These are phyloP conservation scores for Rhododendron ferrugineum DNA, from an alignment of 148 eudicot species.

Conservation along the genomic window DNA sequence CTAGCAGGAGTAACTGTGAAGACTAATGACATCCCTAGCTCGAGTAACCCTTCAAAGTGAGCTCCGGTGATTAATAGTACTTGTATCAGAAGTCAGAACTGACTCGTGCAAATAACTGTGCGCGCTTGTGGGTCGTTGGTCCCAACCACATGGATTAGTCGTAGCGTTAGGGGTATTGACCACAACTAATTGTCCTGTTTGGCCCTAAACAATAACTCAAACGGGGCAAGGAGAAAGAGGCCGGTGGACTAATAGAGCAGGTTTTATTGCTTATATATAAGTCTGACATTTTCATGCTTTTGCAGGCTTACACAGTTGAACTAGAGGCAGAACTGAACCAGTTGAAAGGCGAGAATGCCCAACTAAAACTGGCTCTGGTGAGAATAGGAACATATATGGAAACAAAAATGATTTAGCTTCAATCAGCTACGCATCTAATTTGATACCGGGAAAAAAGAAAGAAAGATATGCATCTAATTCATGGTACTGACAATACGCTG, in stretches of 20 bases:
- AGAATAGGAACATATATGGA: not conserved
- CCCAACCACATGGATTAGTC: no score
- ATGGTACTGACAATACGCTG: not conserved
- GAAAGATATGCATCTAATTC: not conserved
- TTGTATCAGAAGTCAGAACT: no score
- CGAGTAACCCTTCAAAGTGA: no score
- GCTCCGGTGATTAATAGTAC: no score
- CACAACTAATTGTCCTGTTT: no score
- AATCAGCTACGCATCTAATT: not conserved
- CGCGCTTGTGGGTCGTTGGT: no score
- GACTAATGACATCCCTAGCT: no score
- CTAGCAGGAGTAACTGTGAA: no score
- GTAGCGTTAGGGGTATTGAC: no score
- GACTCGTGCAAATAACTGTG: no score
- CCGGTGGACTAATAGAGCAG: not conserved
- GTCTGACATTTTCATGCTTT: not conserved
- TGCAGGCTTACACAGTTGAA: conserved; percentile 87
- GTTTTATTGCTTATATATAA: not conserved
- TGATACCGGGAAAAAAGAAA: not conserved
- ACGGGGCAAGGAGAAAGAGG: no score
- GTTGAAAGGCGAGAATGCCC: conserved; percentile 52
- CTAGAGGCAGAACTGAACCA: conserved; percentile 78
- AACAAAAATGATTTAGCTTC: not conserved
- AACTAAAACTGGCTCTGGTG: conserved; percentile 51
- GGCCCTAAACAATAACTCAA: no score